These are phyloP conservation scores for Phytopythium sindhum DNA, from an alignment of 352 stramenopile species.

Conservation along the genomic window DNA sequence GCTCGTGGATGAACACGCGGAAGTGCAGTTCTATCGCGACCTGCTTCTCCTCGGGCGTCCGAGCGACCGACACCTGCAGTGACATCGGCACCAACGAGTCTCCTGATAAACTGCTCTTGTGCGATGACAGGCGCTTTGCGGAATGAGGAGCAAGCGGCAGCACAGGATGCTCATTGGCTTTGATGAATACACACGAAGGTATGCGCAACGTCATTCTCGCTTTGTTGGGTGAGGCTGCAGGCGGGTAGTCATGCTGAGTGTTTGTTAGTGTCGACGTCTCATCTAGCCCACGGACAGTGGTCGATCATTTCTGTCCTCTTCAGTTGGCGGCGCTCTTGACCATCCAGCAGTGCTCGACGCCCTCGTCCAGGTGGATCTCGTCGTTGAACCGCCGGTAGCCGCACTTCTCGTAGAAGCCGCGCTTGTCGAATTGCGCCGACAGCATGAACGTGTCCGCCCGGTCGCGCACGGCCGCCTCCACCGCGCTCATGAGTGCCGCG, in stretches of 20 bases:
- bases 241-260: no score
- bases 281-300: no score
- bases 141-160: no score
- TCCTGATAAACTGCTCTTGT: no score
- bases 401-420: conserved; percentile 67
- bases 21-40: conserved; percentile 26
- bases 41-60: conserved; percentile 22
- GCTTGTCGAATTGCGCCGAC: conserved; percentile 53
- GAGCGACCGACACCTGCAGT: conserved; percentile 22
- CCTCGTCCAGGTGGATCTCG: conserved; percentile 57
- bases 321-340: conserved; percentile 19
- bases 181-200: no score
- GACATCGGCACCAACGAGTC: conserved; percentile 7
- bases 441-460: conserved; percentile 40
- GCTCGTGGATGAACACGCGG: conserved; percentile 37
- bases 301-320: no score
- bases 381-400: conserved; percentile 45
- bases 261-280: no score
- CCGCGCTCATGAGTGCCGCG: conserved; percentile 43
- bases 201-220: no score
- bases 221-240: no score
- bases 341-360: conserved; percentile 57
- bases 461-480: conserved; percentile 32
- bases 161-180: no score
- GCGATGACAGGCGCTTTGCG: no score